These are phyloP conservation scores for Malbranchea zuffiana DNA, from an alignment of 2,329 filamentous ascomycete genomes.

Conservation along the genomic window DNA sequence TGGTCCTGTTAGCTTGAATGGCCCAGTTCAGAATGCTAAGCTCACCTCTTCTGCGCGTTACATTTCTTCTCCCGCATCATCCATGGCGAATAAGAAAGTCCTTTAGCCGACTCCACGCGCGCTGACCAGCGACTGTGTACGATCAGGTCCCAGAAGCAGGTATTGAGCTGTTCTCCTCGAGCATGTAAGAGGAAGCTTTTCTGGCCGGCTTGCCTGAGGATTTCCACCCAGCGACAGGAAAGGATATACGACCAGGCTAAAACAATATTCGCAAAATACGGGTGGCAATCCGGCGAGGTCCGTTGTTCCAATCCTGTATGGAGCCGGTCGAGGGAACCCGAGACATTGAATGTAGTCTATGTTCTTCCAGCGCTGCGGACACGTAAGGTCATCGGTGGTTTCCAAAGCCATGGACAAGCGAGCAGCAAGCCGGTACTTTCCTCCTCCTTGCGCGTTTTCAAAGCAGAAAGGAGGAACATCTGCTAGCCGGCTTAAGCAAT, in stretches of 20 bases:
- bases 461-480: not conserved
- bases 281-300: not conserved
- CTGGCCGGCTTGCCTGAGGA: not conserved
- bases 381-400: not conserved
- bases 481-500: not conserved
- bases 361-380: not conserved
- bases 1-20: not conserved
- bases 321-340: not conserved
- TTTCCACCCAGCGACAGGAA: conserved; percentile 1
- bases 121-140: conserved; percentile 1
- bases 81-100: conserved; percentile 3
- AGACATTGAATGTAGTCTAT: conserved; percentile 1
- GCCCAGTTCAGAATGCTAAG: conserved; percentile 3
- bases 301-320: not conserved
- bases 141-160: conserved; percentile 1
- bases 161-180: not conserved
- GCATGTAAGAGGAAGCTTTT: not conserved
- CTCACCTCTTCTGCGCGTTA: not conserved
- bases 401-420: not conserved
- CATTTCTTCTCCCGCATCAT: not conserved
- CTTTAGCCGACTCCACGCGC: not conserved
- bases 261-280: conserved; percentile 1
- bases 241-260: not conserved
- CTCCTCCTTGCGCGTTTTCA: not conserved
- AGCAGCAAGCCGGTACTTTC: not conserved